Evolutionary conservation across 306 rosid species (phyloP).

Genomic region (Medicago ruthenica): DNA sequence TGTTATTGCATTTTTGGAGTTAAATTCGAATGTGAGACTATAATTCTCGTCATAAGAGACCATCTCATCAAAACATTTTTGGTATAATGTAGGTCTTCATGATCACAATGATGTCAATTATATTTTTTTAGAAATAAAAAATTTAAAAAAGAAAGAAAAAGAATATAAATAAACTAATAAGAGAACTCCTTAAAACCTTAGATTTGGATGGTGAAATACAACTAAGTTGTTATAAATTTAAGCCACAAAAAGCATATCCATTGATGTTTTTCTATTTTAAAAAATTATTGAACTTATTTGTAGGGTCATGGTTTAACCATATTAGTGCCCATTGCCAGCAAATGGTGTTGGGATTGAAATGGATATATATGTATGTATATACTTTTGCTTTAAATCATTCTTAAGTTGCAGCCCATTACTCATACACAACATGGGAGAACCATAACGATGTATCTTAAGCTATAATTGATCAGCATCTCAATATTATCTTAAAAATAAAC

Average conservation of each 20-base stretch:
- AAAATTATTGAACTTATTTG: constrained; percentile 35
- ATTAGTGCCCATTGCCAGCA: constrained; percentile 47
- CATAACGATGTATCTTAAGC: constrained; percentile 26
- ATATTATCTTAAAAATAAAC: constrained; percentile 37
- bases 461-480: constrained; percentile 40
- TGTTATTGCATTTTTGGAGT: background rate
- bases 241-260: constrained; percentile 47
- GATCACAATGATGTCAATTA: background rate
- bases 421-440: constrained; percentile 56
- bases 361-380: constrained; percentile 30
- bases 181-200: constrained; percentile 27
- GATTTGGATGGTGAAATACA: constrained; percentile 51
- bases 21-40: background rate
- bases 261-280: constrained; percentile 19
- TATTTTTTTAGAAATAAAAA: background rate
- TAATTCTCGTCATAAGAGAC: background rate
- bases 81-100: background rate
- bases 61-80: background rate
- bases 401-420: constrained; percentile 53
- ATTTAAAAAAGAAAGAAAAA: background rate
- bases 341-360: constrained; percentile 41
- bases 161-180: constrained; percentile 29
- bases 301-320: constrained; percentile 50
- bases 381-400: constrained; percentile 34
- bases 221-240: constrained; percentile 44